phyloP scores from a whole-genome alignment of 2,329 filamentous ascomycete genomes.

The Penicillium verrucosum region DNA sequence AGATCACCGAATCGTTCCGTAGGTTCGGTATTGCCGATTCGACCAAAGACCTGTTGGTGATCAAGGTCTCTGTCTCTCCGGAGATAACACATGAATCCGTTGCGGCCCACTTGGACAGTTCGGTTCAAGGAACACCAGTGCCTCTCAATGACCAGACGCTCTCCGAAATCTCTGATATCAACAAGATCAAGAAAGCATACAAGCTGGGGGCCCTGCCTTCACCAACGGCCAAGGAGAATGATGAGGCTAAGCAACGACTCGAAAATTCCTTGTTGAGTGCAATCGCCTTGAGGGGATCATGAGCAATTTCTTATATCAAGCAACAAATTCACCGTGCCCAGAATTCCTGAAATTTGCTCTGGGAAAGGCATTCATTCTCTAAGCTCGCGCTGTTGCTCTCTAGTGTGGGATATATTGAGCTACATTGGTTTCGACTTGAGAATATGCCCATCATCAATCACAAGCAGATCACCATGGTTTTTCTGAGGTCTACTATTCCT shows the following conservation, averaged over 20 bases:
- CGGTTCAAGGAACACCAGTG: conserved; percentile 60
- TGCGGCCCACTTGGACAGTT: conserved; percentile 58
- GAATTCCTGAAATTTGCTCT: neutral
- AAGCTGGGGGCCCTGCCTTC: conserved; percentile 67
- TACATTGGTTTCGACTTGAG: neutral
- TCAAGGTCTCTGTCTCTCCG: conserved; percentile 67
- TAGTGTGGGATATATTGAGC: neutral
- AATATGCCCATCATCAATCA: neutral
- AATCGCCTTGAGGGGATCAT: conserved; percentile 70
- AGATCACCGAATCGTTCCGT: conserved; percentile 91
- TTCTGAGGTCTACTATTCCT: neutral
- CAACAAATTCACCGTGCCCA: neutral
- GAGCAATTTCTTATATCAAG: conserved; percentile 17
- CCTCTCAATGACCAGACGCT: conserved; percentile 65
- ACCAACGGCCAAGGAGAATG: conserved; percentile 22
- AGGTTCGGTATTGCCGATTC: conserved; percentile 75
- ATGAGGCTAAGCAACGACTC: conserved; percentile 39
- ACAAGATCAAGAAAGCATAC: conserved; percentile 77
- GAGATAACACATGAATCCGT: conserved; percentile 48
- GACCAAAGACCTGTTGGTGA: conserved; percentile 69
- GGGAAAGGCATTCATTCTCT: neutral
- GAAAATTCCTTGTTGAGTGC: conserved; percentile 69
- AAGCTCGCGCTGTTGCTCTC: neutral
- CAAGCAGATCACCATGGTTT: neutral
- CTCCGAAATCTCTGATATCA: conserved; percentile 58